These are phyloP conservation scores for Rubus idaeus DNA, from an alignment of 306 rosid genomes.

Conservation along the genomic window DNA sequence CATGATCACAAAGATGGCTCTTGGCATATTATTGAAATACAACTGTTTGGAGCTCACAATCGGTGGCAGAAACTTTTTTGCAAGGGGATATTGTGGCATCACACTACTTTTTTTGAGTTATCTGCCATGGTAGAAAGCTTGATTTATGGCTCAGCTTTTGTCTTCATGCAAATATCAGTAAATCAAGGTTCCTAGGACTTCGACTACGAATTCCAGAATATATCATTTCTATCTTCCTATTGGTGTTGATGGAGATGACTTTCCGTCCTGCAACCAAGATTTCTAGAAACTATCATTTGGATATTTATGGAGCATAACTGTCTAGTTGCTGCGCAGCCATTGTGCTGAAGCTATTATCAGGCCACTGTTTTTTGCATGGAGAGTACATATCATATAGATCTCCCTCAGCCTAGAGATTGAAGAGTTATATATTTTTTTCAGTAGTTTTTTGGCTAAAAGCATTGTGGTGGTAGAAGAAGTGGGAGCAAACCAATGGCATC, in stretches of 20 bases:
- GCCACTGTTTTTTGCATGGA: constrained; percentile 18
- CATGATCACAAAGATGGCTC: constrained; percentile 25
- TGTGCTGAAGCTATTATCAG: constrained; percentile 17
- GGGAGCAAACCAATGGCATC: constrained; percentile 2
- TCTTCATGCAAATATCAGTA: neutral
- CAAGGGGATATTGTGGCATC: neutral
- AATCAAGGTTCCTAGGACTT: neutral
- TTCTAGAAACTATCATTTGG: neutral
- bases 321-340: constrained; percentile 9
- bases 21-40: constrained; percentile 3
- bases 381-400: neutral
- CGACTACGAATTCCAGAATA: neutral
- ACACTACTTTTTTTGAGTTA: neutral
- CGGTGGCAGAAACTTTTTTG: constrained; percentile 5
- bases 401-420: neutral
- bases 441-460: neutral
- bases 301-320: constrained; percentile 2
- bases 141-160: neutral
- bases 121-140: neutral
- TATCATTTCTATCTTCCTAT: neutral
- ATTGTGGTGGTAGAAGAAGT: neutral
- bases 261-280: constrained; percentile 3
- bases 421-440: neutral
- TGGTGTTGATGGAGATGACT: neutral
- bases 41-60: neutral